These are phyloP conservation scores for Calonectria ilicicola DNA, from an alignment of 2,329 filamentous ascomycete genomes.

Conservation along the genomic window DNA sequence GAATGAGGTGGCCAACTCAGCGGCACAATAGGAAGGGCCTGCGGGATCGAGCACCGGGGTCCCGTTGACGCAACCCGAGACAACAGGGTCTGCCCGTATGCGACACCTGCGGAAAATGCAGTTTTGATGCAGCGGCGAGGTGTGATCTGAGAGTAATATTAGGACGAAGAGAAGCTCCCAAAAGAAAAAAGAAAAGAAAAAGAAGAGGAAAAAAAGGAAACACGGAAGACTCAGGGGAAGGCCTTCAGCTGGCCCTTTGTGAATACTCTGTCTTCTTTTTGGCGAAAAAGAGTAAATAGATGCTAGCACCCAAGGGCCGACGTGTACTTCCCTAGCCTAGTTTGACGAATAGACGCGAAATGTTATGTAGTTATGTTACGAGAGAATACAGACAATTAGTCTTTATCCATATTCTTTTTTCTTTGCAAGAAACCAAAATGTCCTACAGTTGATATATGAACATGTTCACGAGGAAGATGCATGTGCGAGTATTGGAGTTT, in stretches of 20 bases:
- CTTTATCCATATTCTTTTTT: not conserved
- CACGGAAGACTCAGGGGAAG: constrained; percentile 8
- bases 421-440: not conserved
- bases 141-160: not conserved
- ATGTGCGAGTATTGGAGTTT: not conserved
- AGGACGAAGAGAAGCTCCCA: not conserved
- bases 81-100: constrained; percentile 20
- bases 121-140: not conserved
- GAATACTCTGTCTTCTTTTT: constrained; percentile 11
- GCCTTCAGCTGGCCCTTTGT: constrained; percentile 8
- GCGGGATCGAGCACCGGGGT: constrained; percentile 11
- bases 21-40: constrained; percentile 43
- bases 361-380: constrained; percentile 35
- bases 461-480: not conserved
- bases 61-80: constrained; percentile 3
- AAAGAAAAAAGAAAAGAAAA: not conserved
- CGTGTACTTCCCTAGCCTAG: constrained; percentile 10
- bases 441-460: not conserved
- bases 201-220: not conserved
- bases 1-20: constrained; percentile 60
- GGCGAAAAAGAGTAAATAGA: constrained; percentile 30
- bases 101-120: constrained; percentile 19
- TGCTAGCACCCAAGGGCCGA: constrained; percentile 1
- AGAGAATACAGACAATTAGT: not conserved
- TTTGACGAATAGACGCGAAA: constrained; percentile 37